Conservation (phyloP, 768 basidiomycete genomes). For the Amanita subjunquillea region DNA sequence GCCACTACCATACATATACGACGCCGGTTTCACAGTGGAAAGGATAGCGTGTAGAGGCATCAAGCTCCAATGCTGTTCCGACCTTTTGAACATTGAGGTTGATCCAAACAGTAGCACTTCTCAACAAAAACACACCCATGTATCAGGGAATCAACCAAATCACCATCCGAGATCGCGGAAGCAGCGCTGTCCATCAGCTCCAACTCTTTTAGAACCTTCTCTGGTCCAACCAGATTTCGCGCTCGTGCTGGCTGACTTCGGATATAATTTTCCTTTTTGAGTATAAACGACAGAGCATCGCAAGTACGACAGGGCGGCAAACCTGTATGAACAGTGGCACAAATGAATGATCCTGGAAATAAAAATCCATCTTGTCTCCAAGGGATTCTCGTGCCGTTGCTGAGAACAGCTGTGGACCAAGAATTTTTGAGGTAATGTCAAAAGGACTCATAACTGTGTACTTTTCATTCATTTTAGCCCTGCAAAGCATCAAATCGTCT, state of each 20-base stretch:
- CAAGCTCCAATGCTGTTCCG: conserved; percentile 92
- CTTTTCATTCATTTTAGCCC: conserved; percentile 86
- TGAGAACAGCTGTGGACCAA: conserved; percentile 89
- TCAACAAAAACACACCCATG: conserved; percentile 57
- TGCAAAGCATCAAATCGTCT: conserved; percentile 18
- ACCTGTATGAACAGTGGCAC: conserved; percentile 95
- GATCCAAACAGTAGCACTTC: neutral
- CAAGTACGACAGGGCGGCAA: neutral
- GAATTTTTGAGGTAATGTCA: conserved; percentile 79
- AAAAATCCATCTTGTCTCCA: conserved; percentile 88
- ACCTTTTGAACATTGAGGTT: conserved; percentile 28
- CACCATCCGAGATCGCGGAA: conserved; percentile 89
- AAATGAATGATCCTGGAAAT: conserved; percentile 94
- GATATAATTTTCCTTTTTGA: conserved; percentile 86
- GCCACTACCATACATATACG: conserved; percentile 65
- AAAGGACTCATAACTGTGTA: conserved; percentile 87
- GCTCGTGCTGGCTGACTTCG: conserved; percentile 65
- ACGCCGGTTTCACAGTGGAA: conserved; percentile 85
- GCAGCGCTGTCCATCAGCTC: conserved; percentile 82
- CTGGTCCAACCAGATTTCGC: conserved; percentile 50
- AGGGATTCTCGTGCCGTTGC: conserved; percentile 71
- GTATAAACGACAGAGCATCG: neutral
- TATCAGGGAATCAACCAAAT: conserved; percentile 87
- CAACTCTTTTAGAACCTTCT: conserved; percentile 60
- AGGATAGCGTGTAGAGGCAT: conserved; percentile 91